Evolutionary conservation across 2,329 filamentous ascomycete genomes (phyloP).

Genomic region (Colletotrichum noveboracense): DNA sequence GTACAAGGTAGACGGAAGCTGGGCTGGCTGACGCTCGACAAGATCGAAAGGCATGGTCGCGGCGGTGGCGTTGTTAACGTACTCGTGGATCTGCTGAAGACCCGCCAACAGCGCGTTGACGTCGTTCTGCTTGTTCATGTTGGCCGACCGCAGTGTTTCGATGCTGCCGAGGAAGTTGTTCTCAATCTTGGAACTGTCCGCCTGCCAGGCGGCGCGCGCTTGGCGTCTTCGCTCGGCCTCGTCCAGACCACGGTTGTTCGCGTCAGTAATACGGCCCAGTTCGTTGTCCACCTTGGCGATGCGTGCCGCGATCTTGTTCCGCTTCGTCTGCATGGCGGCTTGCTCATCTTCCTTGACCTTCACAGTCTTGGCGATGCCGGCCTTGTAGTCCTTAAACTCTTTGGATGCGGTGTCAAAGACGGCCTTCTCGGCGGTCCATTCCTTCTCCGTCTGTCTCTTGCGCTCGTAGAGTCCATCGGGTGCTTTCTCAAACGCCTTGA

Average conservation of each 20-base stretch:
- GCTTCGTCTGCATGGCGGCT: conserved; percentile 66
- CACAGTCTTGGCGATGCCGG: conserved; percentile 66
- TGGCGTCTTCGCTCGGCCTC: conserved; percentile 66
- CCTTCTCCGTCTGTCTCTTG: conserved; percentile 59
- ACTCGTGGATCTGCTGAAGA: conserved; percentile 36
- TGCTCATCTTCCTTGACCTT: conserved; percentile 70
- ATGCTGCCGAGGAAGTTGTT: conserved; percentile 46
- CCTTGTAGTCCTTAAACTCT: conserved; percentile 63
- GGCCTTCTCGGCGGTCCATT: conserved; percentile 60
- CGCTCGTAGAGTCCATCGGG: conserved; percentile 66
- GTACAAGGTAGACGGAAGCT: conserved; percentile 25
- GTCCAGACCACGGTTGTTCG: conserved; percentile 68
- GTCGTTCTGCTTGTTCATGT: conserved; percentile 44
- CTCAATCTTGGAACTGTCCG: conserved; percentile 51
- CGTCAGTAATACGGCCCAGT: conserved; percentile 71
- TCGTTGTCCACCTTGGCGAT: conserved; percentile 77
- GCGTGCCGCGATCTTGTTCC: conserved; percentile 74
- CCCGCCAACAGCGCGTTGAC: conserved; percentile 42
- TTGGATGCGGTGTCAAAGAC: conserved; percentile 64
- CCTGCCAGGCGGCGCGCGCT: conserved; percentile 52
- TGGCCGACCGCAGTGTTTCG: conserved; percentile 37
- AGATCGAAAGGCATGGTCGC: conserved; percentile 37
- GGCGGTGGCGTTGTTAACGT: conserved; percentile 35
- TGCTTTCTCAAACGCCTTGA: conserved; percentile 68
- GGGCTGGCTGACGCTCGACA: conserved; percentile 9